Base-by-base conservation (phyloP, 495 filamentous ascomycete species). In the Xylaria venustula region DNA sequence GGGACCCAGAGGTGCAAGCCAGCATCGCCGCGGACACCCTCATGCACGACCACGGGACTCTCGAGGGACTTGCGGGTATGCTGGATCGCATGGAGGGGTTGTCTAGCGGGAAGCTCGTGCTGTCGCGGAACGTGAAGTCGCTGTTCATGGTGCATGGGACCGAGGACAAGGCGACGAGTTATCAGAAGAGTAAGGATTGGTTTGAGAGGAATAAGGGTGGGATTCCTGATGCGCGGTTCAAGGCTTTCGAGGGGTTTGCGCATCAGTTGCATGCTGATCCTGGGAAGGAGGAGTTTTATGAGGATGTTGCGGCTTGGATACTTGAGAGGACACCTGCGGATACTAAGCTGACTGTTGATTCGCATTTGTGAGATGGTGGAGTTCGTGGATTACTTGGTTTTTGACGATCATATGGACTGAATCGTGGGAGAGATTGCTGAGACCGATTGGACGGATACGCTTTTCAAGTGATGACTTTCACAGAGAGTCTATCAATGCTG, bases 191-290 rank as follows among this genome's bases (percentile, higher is more conserved):
- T 20, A 85, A 85, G 77, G 77, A 69, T 55, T 88, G 88, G 69
- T 83, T 82, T 59, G 82, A 83, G n/a, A 49, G 67, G 51, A 75
- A 83, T 44, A 62, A 56, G 40, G 66, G 75, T 15, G 69, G 76
- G 48, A 77, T 88, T 9, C 69, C 79, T 56, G 90, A 96, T 69
- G 87, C 83, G 67, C 77, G 74, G 42, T 90, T 93, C 64, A 86
- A 81, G 77, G 65, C 76, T 7, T 96, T 93, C 67, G 87, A 90
- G 47, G 92, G 90, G 6, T 90, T 81, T 76, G 90, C 81, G 70
- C 92, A 96, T 74, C 85, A 85, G 74, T 61, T 96, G 65, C 90
- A 94, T 75, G 81, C 81, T 2, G 92, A 96, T 60, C 86, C 58
- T 71, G 80, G 28, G 73, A 90, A 79, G 62, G 75, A 81, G 51